phyloP scores from a whole-genome alignment of 208 protist genomes.

The Acanthamoeba divionensis region DNA sequence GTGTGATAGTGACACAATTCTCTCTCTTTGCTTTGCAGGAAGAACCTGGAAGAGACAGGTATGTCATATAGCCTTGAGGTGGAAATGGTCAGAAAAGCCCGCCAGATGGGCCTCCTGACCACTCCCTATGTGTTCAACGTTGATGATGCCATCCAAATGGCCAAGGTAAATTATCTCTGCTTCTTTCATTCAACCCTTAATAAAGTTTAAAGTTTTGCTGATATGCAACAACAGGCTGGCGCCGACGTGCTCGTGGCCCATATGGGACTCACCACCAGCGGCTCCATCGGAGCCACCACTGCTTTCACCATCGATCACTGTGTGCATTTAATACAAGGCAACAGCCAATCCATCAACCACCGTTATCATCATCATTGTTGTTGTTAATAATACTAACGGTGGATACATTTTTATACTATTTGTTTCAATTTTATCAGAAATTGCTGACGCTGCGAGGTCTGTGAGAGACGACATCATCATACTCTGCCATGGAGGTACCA shows the following conservation, averaged over 20 bases:
- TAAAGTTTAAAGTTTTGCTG: no score
- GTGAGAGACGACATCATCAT: background rate
- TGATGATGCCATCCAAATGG: constrained; percentile 17
- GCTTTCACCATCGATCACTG: constrained; percentile 8
- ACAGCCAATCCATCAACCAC: background rate
- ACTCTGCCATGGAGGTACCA: constrained; percentile 37
- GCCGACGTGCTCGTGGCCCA: constrained; percentile 39
- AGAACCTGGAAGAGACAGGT: constrained; percentile 45
- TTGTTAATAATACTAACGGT: background rate
- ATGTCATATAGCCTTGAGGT: constrained; percentile 30
- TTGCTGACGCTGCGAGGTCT: background rate
- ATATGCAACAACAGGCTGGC: background rate
- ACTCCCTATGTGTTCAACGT: constrained; percentile 43
- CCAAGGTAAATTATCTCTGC: background rate
- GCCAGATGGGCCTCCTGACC: constrained; percentile 37
- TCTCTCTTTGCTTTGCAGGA: background rate
- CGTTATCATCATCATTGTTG: background rate
- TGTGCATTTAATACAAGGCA: constrained; percentile 30
- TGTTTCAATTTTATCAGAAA: background rate
- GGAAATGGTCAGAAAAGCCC: constrained; percentile 44
- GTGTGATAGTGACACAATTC: no score
- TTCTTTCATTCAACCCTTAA: no score
- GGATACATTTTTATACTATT: background rate
- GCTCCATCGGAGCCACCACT: constrained; percentile 22
- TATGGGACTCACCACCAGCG: constrained; percentile 29